Conservation (phyloP, 495 filamentous ascomycete genomes). For the Trichoderma virens region DNA sequence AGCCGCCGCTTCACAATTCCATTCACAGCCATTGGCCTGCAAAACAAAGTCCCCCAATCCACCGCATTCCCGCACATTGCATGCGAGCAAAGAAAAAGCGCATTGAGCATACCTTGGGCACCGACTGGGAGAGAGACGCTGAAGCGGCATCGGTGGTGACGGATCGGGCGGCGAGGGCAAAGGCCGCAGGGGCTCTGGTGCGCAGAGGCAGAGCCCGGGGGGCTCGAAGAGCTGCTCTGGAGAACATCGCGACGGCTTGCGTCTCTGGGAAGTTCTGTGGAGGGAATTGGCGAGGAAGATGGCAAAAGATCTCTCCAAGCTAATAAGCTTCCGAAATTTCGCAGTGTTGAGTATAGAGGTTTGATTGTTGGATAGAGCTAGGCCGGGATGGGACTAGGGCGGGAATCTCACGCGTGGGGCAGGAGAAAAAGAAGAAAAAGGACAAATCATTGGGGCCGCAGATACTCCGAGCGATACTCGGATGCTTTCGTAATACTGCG, state of each 20-base stretch:
- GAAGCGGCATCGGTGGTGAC: conserved; percentile 14
- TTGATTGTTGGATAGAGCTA: conserved; percentile 10
- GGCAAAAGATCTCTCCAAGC: background rate
- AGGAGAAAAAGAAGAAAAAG: background rate
- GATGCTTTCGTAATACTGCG: too few species aligned
- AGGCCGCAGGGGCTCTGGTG: background rate
- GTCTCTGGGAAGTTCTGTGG: background rate
- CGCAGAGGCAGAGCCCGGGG: conserved; percentile 9
- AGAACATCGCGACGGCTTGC: conserved; percentile 10
- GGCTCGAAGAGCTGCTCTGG: conserved; percentile 10
- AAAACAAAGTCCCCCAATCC: background rate
- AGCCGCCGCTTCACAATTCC: background rate
- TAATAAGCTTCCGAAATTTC: conserved; percentile 8
- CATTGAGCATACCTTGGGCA: conserved; percentile 12
- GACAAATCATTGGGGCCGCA: background rate
- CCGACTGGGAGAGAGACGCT: conserved; percentile 6
- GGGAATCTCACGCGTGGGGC: background rate
- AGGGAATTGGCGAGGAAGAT: conserved; percentile 8
- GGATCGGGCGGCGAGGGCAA: conserved; percentile 6
- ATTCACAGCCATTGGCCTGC: background rate
- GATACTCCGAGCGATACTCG: background rate
- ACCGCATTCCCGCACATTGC: background rate
- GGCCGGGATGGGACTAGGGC: background rate
- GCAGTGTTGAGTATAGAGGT: conserved; percentile 10
- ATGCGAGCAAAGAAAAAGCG: conserved; percentile 4